Percentiles rank a stretch among this genome's conserved stretches.
Evolutionary conservation across 345 rosid genomes (phyloP).

Genomic region (Kernera saxatilis): DNA sequence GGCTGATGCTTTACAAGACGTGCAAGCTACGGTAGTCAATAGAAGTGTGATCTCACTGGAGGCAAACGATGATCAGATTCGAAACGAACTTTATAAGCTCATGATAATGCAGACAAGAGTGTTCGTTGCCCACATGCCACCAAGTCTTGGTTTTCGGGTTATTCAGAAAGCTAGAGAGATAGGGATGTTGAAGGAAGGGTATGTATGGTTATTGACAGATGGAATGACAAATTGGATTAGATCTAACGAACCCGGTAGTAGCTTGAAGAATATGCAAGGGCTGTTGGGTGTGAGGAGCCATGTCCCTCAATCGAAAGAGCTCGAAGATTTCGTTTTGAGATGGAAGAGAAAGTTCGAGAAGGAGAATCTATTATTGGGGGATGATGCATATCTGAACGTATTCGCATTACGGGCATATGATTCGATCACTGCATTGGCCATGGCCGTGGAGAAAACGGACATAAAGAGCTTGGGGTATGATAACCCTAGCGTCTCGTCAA

Average conservation of each 20-base stretch:
- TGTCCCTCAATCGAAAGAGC: slow-evolving; percentile 12
- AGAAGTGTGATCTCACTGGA: slow-evolving; percentile 28
- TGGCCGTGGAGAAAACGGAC: slow-evolving; percentile 27
- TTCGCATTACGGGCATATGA: slow-evolving; percentile 41
- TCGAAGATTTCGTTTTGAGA: slow-evolving; percentile 16
- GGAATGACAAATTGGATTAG: slow-evolving; percentile 16
- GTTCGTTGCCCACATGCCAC: slow-evolving; percentile 44
- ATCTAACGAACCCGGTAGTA: not conserved
- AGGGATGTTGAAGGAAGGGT: slow-evolving; percentile 59
- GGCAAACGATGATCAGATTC: slow-evolving; percentile 40
- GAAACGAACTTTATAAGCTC: slow-evolving; percentile 34
- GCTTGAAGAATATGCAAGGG: slow-evolving; percentile 21
- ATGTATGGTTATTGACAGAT: slow-evolving; percentile 46
- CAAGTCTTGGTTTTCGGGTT: slow-evolving; percentile 28
- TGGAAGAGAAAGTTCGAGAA: slow-evolving; percentile 10
- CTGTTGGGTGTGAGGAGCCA: slow-evolving; percentile 28
- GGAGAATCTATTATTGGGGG: not conserved
- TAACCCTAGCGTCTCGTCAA: not conserved
- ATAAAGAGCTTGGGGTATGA: not conserved
- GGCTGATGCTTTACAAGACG: slow-evolving; percentile 34
- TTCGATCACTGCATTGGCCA: slow-evolving; percentile 37
- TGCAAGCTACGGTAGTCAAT: not conserved
- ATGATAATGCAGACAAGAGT: slow-evolving; percentile 55
- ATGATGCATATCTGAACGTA: not conserved
- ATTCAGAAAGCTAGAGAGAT: slow-evolving; percentile 37